Evolutionary conservation across 352 stramenopile species (phyloP), one percentile per base, ranked within the genome.

Genomic region (Phytopythium aichiense): DNA sequence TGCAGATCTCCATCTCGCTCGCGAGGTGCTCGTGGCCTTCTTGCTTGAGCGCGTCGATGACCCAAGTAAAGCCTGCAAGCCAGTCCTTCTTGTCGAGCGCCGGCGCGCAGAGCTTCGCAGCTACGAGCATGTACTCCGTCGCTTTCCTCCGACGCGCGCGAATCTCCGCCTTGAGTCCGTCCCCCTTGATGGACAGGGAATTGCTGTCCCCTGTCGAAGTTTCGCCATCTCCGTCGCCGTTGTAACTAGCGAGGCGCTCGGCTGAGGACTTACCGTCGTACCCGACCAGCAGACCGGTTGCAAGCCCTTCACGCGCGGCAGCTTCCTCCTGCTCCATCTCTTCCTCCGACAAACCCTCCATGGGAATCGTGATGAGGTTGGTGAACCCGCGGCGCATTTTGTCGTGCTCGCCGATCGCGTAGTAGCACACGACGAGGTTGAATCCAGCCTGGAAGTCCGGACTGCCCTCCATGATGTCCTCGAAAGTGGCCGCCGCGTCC

Each of bases 391-490:
- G 81, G 33, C 94, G 91, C 89, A 98, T 98, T 52, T 94, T 97
- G 51, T 98, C 90, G 40, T 94, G 79, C 71, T 99, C 93, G 30
- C 96, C 96, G 51, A 98, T 88, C 4, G 95, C 95, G 58, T 98
- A 98, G 71, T 98, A 98, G 71, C 97, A 99, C 57, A 99, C 84
- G 33, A 99, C 88, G 51, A 99, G 81, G 66, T 99, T 98, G 70
- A 98, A 99, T 2, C 93, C 95, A 9, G 94, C 95, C 72, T 98
- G 94, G 68, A 98, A 97, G 61, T 99, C 94, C 11, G 92, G 84
- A 58, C 87, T 92, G 23, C 84, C 81, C 54, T 95, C 87, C 93
- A 99, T 98, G 30, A 98, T 86, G 62, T 97, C 87, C 61, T 99
- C 95, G 64, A 98, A 99, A 20, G 87, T 96, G 46, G 95, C 84